These are phyloP conservation scores for Yarrowia sp. DNA, from an alignment of 805 yeast species.

Conservation along the genomic window DNA sequence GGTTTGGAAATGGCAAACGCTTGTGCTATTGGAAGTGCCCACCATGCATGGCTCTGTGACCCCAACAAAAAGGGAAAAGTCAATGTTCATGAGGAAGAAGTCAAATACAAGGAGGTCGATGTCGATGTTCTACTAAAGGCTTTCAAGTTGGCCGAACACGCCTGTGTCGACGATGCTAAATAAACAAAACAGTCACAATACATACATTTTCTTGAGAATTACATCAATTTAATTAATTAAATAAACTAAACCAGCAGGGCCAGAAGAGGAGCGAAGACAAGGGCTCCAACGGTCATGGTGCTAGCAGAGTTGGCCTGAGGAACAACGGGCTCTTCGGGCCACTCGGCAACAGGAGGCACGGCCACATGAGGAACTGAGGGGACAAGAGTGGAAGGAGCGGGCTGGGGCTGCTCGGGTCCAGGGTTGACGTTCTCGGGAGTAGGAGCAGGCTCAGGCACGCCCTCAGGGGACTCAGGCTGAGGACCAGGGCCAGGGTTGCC, in stretches of 20 bases:
- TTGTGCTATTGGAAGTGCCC: conserved; percentile 79
- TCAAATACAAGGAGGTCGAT: conserved; percentile 1
- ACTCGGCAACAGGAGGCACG: neutral
- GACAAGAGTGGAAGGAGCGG: neutral
- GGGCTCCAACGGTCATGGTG: neutral
- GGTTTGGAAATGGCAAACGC: conserved; percentile 80
- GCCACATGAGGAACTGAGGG: neutral
- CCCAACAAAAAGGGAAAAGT: neutral
- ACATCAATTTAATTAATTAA: neutral
- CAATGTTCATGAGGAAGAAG: conserved; percentile 3
- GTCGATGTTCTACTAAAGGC: conserved; percentile 7
- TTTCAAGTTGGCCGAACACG: neutral
- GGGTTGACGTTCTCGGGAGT: neutral
- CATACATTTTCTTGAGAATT: no score
- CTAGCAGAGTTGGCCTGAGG: conserved; percentile 20
- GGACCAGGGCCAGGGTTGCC: no score
- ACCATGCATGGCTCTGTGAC: conserved; percentile 15
- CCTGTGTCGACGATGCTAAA: neutral
- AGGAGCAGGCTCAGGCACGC: neutral
- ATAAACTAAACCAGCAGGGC: conserved; percentile 2
- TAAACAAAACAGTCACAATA: neutral
- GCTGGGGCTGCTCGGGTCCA: neutral
- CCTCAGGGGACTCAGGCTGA: neutral
- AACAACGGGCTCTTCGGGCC: neutral
- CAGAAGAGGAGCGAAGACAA: neutral